phyloP scores from a whole-genome alignment of 345 rosid genomes.

The Populus deltoides region DNA sequence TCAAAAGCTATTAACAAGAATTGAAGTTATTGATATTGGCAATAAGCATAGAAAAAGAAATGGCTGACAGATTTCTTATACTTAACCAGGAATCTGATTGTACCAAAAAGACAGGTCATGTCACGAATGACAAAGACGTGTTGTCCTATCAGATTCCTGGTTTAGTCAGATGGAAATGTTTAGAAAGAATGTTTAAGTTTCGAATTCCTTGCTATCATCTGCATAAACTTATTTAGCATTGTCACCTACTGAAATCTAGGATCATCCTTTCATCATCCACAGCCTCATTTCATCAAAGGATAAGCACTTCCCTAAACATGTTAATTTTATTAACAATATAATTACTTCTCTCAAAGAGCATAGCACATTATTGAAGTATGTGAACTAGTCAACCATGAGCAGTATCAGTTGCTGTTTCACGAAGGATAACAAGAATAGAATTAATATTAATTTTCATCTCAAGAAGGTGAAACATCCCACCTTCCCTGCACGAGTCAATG shows the following conservation, averaged over 20 bases:
- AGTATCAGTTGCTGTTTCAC: background rate
- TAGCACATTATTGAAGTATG: background rate
- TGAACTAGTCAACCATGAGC: background rate
- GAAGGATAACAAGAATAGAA: background rate
- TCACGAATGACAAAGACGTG: background rate
- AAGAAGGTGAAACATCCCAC: slow-evolving; percentile 25
- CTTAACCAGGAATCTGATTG: background rate
- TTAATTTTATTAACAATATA: background rate
- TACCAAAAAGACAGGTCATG: background rate
- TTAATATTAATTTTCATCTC: background rate
- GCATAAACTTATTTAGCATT: background rate
- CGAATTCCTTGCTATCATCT: background rate
- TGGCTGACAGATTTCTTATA: background rate
- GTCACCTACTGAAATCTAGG: background rate
- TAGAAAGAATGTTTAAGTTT: background rate
- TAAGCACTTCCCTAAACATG: background rate
- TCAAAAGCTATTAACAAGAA: background rate
- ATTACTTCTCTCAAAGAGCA: background rate
- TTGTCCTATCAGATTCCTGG: background rate
- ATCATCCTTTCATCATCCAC: background rate
- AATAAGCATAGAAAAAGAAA: background rate
- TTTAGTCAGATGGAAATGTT: no score
- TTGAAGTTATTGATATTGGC: background rate
- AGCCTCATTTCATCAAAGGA: background rate
- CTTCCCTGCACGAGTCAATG: slow-evolving; percentile 76